Base-by-base conservation (phyloP, 345 rosid genomes). In the Excoecaria agallocha region DNA sequence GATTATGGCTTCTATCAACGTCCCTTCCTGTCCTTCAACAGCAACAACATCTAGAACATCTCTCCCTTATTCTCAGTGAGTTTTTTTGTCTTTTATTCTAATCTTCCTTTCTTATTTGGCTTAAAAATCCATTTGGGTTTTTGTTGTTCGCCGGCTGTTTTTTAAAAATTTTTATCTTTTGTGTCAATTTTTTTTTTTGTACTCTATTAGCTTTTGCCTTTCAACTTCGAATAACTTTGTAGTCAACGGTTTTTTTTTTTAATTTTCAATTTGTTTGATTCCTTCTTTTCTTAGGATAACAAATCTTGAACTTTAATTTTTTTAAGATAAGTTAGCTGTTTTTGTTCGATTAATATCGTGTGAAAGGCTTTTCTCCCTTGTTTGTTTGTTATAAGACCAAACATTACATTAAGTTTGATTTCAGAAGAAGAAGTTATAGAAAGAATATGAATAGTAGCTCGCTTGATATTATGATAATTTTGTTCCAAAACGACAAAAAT, bases 41-140 rank as follows among this genome's bases (percentile, higher is more conserved):
- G 39, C 74, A 49, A 19, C n/a, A n/a, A n/a, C n/a, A n/a, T n/a
- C 64, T 22, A 61, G 79, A 70, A 62, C 74, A 54, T 63, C 74
- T 13, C 60, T 60, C 30, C 55, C 78, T 5, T 55, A 37, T 8
- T 5, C 74, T 30, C 70, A 37, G 79, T 76, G 55, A 76, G 79
- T 54, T 69, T 46, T n/a, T 37, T 15, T 46, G 30, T 30, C 2
- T 15, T 59, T 4, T 37, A 12, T 16, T 51, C 7, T 15, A 39
- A 25, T 6, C n/a, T 17, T 24, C 5, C 25, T 25, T 45, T 17
- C 35, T 72, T 24, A 11, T 66, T n/a, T 6, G 10, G 8, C 19
- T 45, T 57, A 9, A 22, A 43, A 69, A 1, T 38, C 19, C 25
- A 57, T 69, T 16, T 12, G 37, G 45, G 55, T 67, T 74, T 63